These are phyloP conservation scores for Nakazawaea peltata DNA, from an alignment of 805 yeast species.

Conservation along the genomic window DNA sequence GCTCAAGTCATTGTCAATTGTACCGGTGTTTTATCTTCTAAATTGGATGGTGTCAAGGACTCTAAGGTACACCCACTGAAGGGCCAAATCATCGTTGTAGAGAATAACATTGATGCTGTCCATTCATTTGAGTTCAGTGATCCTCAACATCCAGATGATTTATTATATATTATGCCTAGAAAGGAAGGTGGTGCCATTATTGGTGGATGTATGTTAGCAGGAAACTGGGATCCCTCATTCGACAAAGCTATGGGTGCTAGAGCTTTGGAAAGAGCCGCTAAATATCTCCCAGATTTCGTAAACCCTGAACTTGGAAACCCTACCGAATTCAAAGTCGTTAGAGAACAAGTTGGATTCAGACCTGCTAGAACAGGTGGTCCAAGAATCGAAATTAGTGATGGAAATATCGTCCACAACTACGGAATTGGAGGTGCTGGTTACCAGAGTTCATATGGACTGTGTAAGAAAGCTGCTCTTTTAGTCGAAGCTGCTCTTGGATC, in stretches of 20 bases:
- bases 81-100: constrained; percentile 51
- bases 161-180: constrained; percentile 58
- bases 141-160: constrained; percentile 31
- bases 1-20: constrained; percentile 52
- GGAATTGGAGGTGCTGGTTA: constrained; percentile 69
- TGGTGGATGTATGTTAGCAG: constrained; percentile 53
- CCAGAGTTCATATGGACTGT: constrained; percentile 63
- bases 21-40: constrained; percentile 42
- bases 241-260: constrained; percentile 41
- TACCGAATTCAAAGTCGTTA: constrained; percentile 36
- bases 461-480: constrained; percentile 30
- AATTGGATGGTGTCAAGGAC: constrained; percentile 39
- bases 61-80: constrained; percentile 37
- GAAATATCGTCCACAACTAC: constrained; percentile 42
- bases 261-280: constrained; percentile 32
- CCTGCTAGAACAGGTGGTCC: constrained; percentile 57
- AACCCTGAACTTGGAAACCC: constrained; percentile 18
- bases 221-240: constrained; percentile 27
- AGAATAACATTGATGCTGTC: constrained; percentile 33
- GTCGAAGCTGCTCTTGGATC: constrained; percentile 19
- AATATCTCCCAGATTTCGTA: constrained; percentile 48
- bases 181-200: constrained; percentile 66
- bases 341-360: constrained; percentile 59
- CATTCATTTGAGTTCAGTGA: constrained; percentile 27
- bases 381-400: constrained; percentile 28